Base-by-base conservation (phyloP, 1,284 basidiomycete genomes). In the Phellinidium pouzarii region DNA sequence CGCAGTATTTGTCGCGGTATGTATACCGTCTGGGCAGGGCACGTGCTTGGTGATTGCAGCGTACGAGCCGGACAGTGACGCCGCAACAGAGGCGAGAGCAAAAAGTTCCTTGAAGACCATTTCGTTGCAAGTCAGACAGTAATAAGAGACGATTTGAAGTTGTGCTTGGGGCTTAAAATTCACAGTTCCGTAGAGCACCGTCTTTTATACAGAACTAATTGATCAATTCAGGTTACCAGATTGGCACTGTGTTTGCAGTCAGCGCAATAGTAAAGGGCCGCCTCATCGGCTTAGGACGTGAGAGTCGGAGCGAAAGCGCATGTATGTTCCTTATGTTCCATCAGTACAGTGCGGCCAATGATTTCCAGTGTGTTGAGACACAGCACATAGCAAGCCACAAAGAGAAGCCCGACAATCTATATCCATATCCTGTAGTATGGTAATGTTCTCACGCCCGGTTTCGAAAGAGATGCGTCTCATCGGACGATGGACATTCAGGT, bases 1-100 rank as follows among this genome's bases (percentile, higher is more conserved):
- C 8, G 69, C 70, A 14, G 58, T 66, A 52, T 73, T 69, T 3
- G 64, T 61, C 14, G 64, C 66, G 5, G 62, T 64, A 48, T 66
- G 59, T 5, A 54, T 53, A 9, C 71, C 71, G 56, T 68, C 67
- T 0, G 70, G 52, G 59, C 71, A 73, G 22, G 67, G 58, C 42
- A 67, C 64, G 38, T 65, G 68, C 50, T 60, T 64, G 6, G 61
- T 60, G 25, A 66, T 52, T 20, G 62, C 62, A 47, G 62, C 67
- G 65, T 46, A n/a, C 22, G 45, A 36, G 31, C 49, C 14, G 12
- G 41, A 49, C 22, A 38, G 27, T 40, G 52, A 46, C 14, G 49
- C 60, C 41, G 63, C 47, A 31, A 62, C 53, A 31, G 65, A 57
- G 48, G 65, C 34, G 22, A 65, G 37, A 31, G 57, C 44, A 34